phyloP scores from a whole-genome alignment of 257 asterid genomes.

The Fraxinus anomala region DNA sequence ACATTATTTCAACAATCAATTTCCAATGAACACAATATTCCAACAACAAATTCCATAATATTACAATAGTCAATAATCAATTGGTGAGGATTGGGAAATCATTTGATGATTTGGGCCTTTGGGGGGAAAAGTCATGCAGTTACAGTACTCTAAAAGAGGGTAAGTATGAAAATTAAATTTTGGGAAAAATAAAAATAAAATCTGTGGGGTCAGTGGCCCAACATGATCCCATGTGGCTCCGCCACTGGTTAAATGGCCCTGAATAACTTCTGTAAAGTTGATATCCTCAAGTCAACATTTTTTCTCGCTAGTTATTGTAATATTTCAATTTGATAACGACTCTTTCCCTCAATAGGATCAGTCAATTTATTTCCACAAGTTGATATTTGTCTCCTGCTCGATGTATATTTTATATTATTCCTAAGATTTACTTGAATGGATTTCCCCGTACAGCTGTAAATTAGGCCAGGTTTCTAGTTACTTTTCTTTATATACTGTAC shows the following conservation, averaged over 20 bases:
- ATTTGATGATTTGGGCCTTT: too few relatives aligned
- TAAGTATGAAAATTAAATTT: too few relatives aligned
- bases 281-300: neutral
- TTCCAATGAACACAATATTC: too few relatives aligned
- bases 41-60: too few relatives aligned
- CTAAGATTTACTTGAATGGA: constrained; percentile 18
- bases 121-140: too few relatives aligned
- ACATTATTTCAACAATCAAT: too few relatives aligned
- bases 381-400: neutral
- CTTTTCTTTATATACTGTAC: neutral
- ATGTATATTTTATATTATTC: neutral
- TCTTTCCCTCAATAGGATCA: neutral
- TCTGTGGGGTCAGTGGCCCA: too few relatives aligned
- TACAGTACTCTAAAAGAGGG: too few relatives aligned
- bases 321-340: neutral
- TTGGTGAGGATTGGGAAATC: too few relatives aligned
- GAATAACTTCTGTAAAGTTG: neutral
- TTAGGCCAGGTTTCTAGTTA: constrained; percentile 1
- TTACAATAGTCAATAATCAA: too few relatives aligned
- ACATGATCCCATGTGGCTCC: too few relatives aligned
- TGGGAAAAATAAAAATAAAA: too few relatives aligned
- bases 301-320: neutral
- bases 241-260: neutral
- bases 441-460: neutral
- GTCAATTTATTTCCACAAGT: neutral